These are phyloP conservation scores for Paramecium tetraurelia DNA, from an alignment of 73 alveolate species.

Conservation along the genomic window DNA sequence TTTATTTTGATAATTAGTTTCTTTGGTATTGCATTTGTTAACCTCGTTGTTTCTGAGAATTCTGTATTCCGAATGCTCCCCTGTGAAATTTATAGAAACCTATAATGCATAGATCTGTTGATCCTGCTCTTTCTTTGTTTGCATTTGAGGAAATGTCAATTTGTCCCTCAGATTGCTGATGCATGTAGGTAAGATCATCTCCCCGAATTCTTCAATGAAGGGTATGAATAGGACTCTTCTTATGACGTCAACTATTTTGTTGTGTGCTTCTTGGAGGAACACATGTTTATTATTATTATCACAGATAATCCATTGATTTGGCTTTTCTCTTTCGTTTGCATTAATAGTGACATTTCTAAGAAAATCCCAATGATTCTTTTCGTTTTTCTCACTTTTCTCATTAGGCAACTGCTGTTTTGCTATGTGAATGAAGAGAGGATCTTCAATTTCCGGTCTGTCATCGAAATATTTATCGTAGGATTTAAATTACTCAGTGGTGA, in stretches of 20 bases:
- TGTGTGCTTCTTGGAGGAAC: background rate
- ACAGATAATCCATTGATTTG: background rate
- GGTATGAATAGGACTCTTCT: slow-evolving; percentile 2
- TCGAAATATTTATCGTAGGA: slow-evolving; percentile 22
- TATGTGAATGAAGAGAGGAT: background rate
- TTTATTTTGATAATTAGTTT: background rate
- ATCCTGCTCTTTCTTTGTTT: background rate
- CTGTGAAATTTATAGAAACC: background rate
- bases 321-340: background rate
- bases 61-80: background rate
- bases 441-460: background rate
- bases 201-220: slow-evolving; percentile 44
- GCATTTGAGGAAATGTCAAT: background rate
- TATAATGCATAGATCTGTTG: background rate
- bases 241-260: slow-evolving; percentile 3
- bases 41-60: background rate
- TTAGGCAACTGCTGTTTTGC: background rate
- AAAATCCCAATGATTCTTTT: background rate
- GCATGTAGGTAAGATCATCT: background rate
- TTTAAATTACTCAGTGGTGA: background rate
- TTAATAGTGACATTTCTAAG: background rate
- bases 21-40: background rate
- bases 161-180: slow-evolving; percentile 1
- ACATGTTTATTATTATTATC: background rate
- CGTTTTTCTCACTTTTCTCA: background rate